phyloP scores from a whole-genome alignment of 768 basidiomycete species.

The Pleurotus tuoliensis region DNA sequence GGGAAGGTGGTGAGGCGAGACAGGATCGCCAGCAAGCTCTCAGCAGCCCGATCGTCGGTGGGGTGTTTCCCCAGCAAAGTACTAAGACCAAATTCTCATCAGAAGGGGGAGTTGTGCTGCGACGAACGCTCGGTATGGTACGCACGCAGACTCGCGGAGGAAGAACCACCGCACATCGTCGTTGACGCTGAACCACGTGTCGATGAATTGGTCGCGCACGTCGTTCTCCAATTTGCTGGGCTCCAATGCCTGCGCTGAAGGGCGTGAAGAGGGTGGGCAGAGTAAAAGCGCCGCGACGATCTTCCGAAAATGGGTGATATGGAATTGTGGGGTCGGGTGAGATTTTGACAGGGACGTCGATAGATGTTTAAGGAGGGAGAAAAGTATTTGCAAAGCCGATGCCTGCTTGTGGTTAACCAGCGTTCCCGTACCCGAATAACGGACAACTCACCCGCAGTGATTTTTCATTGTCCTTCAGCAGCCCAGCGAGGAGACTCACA shows the following conservation, averaged over 20 bases:
- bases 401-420: not conserved
- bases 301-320: slow-evolving; percentile 64
- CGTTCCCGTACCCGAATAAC: too few species aligned
- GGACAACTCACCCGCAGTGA: slow-evolving; percentile 57
- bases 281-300: slow-evolving; percentile 56
- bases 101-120: not conserved
- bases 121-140: slow-evolving; percentile 17
- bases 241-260: slow-evolving; percentile 15
- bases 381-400: slow-evolving; percentile 54
- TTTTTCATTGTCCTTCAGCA: slow-evolving; percentile 77
- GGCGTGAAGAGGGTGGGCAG: slow-evolving; percentile 49
- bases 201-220: slow-evolving; percentile 59
- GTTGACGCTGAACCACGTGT: slow-evolving; percentile 70
- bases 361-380: slow-evolving; percentile 73
- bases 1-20: slow-evolving; percentile 74
- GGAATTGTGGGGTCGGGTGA: slow-evolving; percentile 56
- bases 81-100: not conserved
- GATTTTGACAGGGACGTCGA: slow-evolving; percentile 58
- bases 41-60: slow-evolving; percentile 30
- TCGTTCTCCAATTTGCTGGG: slow-evolving; percentile 47
- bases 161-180: slow-evolving; percentile 91
- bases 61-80: slow-evolving; percentile 15
- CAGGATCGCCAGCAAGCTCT: slow-evolving; percentile 57
- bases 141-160: slow-evolving; percentile 72
- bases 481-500: slow-evolving; percentile 59